Percentiles rank a stretch among this genome's conserved stretches.
These are phyloP conservation scores for Ochetophila trinervis DNA, from an alignment of 306 rosid species.

Conservation along the genomic window DNA sequence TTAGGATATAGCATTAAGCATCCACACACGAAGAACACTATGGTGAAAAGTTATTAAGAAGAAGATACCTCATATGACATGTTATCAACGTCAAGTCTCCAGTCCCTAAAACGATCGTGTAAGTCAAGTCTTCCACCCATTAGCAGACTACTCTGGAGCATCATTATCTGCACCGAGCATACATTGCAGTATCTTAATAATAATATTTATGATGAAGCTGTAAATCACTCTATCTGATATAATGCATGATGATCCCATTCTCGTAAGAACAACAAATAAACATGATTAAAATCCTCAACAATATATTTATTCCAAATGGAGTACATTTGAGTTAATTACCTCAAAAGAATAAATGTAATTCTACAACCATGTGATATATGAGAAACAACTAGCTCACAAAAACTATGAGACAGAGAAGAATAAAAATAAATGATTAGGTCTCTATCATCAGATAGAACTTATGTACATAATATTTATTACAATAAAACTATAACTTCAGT, in stretches of 20 bases:
- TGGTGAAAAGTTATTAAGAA: not conserved
- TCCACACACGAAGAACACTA: not conserved
- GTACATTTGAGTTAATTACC: not conserved
- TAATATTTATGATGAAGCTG: not conserved
- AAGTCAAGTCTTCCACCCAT: constrained; percentile 67
- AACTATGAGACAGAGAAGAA: too few relatives aligned
- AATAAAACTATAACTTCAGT: too few relatives aligned
- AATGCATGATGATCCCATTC: not conserved
- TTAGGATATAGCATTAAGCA: not conserved
- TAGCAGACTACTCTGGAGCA: constrained; percentile 64
- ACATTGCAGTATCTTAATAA: not conserved
- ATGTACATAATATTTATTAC: too few relatives aligned
- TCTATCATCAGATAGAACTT: too few relatives aligned
- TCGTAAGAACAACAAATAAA: not conserved
- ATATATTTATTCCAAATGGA: not conserved
- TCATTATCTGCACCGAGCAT: constrained; percentile 64
- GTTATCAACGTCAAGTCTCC: constrained; percentile 90
- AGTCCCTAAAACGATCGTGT: constrained; percentile 70
- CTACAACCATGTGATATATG: not conserved
- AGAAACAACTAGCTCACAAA: too few relatives aligned
- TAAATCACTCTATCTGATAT: not conserved
- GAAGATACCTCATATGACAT: constrained; percentile 82
- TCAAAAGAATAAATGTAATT: not conserved
- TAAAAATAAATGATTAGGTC: too few relatives aligned
- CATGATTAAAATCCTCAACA: not conserved